phyloP scores from a whole-genome alignment of 2,329 filamentous ascomycete species.

The Pestalotiopsis sp. region DNA sequence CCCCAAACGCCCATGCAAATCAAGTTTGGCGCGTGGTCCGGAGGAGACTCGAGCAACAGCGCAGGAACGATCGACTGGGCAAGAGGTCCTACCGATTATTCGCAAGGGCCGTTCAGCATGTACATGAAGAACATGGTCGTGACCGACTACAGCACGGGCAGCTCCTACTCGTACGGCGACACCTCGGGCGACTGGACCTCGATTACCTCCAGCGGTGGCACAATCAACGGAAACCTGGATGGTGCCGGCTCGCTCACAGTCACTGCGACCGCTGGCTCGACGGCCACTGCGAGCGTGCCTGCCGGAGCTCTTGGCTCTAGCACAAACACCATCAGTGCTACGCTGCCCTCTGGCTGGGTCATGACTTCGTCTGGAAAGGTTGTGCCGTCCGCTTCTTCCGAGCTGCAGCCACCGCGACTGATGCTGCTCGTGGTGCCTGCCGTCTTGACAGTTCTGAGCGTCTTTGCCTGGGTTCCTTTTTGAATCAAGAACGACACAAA shows the following conservation, averaged over 20 bases:
- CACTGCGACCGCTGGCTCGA: conserved; percentile 62
- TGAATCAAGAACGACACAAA: neutral
- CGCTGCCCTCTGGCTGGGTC: conserved; percentile 75
- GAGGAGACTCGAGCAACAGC: conserved; percentile 79
- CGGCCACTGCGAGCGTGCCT: conserved; percentile 65
- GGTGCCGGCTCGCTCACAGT: conserved; percentile 51
- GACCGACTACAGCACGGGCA: conserved; percentile 91
- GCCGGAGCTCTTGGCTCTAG: conserved; percentile 67
- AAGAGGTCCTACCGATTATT: conserved; percentile 81
- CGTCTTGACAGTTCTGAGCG: conserved; percentile 2
- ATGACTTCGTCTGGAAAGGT: conserved; percentile 80
- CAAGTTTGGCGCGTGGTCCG: conserved; percentile 90
- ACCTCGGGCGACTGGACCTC: conserved; percentile 76
- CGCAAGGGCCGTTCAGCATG: conserved; percentile 83
- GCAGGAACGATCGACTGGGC: conserved; percentile 89
- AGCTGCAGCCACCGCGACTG: conserved; percentile 38
- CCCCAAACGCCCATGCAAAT: conserved; percentile 95
- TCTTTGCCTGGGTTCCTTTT: neutral
- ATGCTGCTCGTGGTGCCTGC: conserved; percentile 44
- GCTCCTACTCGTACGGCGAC: conserved; percentile 79
- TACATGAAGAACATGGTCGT: conserved; percentile 73
- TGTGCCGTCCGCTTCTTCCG: conserved; percentile 67
- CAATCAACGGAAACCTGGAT: conserved; percentile 68
- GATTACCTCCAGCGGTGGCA: conserved; percentile 78
- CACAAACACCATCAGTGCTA: conserved; percentile 51